Evolutionary conservation across 805 yeast genomes (phyloP), one percentile per base, ranked within the genome.

Genomic region (Ogataea glucozyma): DNA sequence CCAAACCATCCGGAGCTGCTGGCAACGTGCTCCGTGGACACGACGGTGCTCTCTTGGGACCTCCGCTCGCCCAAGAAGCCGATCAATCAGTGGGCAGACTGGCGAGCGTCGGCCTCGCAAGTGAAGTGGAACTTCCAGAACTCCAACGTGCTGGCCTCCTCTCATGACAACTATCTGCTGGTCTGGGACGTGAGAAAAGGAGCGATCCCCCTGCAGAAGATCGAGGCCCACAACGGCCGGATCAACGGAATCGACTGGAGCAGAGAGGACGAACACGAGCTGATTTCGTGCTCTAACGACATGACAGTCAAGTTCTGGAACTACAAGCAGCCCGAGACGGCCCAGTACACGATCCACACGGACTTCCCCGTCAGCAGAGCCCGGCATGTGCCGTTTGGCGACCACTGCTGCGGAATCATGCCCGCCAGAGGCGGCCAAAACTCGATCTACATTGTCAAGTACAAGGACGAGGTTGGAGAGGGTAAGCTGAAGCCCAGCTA

Each of bases 91-190:
- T 89, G 88, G 67, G 88, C 96, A n/a, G 96, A 91, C 58, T 93
- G 97, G 95, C 69, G 86, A 43, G 95, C 97, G 0, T 91, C 95
- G 2, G 95, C 97, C 3, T 79, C 95, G 0, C 98, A 91, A 62
- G 97, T 89, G 12, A 89, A 91, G 60, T 93, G 98, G 97, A 88
- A 85, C 60, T 79, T 79, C 50, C 70, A 73, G 32, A 83, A 90
- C 54, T 80, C 88, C 2, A 75, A 85, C 57, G 75, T 89, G 22
- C 57, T 93, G 20, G 97, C 97, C 0, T 82, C 93, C 1, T 75
- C 95, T 6, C 99, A 93, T 60, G 95, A 88, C 55, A 78, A 84
- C 56, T 73, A 81, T 38, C 75, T 91, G 31, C 80, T 81, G 46
- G 69, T 93, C 1, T 93, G 99, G 99, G 99, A 93, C 62, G 66